Evolutionary conservation across 2,329 filamentous ascomycete species (phyloP).

Genomic region (Catunica adiposa): DNA sequence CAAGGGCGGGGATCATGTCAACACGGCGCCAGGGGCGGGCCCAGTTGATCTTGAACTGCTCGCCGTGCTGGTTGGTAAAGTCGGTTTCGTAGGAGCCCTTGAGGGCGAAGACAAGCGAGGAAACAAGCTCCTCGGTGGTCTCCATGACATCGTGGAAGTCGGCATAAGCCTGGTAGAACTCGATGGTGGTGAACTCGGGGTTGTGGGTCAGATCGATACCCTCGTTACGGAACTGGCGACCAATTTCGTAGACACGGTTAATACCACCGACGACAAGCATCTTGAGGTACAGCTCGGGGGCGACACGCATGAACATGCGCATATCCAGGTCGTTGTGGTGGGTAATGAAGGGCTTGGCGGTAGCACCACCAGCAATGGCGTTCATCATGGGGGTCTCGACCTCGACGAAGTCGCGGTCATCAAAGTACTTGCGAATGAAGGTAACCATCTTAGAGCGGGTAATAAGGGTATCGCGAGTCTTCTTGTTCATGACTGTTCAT

Average conservation of each 20-base stretch:
- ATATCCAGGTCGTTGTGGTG: constrained; percentile 93
- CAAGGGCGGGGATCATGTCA: constrained; percentile 81
- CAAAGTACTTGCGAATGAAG: constrained; percentile 79
- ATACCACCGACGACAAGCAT: constrained; percentile 86
- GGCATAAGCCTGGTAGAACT: constrained; percentile 91
- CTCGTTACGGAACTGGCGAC: constrained; percentile 90
- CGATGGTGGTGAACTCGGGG: constrained; percentile 85
- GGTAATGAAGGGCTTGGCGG: constrained; percentile 81
- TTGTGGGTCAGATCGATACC: constrained; percentile 65
- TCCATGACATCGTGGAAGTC: constrained; percentile 85
- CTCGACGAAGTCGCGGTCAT: constrained; percentile 75
- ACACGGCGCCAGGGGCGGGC: constrained; percentile 81
- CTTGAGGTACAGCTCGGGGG: constrained; percentile 93
- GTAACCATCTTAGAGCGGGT: constrained; percentile 65
- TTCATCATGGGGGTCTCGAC: constrained; percentile 98
- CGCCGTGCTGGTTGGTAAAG: constrained; percentile 73
- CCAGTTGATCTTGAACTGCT: constrained; percentile 89
- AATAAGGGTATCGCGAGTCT: constrained; percentile 65
- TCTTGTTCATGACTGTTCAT: constrained; percentile 66
- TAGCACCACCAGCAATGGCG: constrained; percentile 85
- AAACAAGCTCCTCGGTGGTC: constrained; percentile 84
- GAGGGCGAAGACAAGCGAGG: constrained; percentile 71
- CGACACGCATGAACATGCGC: constrained; percentile 87
- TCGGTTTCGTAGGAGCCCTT: constrained; percentile 73
- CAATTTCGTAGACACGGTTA: constrained; percentile 89